phyloP scores from a whole-genome alignment of 257 asterid species.

The Przewalskia tangutica region DNA sequence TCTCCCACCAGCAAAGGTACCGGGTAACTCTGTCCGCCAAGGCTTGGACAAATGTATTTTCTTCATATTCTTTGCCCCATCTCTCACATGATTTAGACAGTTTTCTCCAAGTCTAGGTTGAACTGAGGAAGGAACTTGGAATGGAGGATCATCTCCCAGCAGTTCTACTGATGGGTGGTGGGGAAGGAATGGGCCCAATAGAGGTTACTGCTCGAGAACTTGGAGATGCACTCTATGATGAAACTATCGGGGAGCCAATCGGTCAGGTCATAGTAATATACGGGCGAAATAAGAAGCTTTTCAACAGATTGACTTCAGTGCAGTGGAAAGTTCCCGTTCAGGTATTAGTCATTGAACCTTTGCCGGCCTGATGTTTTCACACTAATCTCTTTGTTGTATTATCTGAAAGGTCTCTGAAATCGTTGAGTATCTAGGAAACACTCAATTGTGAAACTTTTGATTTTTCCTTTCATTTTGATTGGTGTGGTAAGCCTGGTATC shows the following conservation, averaged over 20 bases:
- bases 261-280: constrained; percentile 93
- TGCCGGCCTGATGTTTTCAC: background rate
- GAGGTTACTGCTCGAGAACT: constrained; percentile 97
- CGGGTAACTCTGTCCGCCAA: no score
- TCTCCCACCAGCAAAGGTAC: no score
- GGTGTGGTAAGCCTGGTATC: background rate
- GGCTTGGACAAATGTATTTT: no score
- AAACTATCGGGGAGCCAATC: constrained; percentile 50
- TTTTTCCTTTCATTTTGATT: background rate
- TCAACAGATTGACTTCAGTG: constrained; percentile 52
- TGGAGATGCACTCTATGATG: constrained; percentile 69
- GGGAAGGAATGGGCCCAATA: constrained; percentile 99
- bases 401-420: background rate
- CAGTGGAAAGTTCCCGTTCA: constrained; percentile 74
- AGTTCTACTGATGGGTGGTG: constrained; percentile 94
- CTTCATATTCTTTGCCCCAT: no score
- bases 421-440: background rate
- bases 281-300: constrained; percentile 85
- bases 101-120: constrained; percentile 34
- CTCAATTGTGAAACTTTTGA: background rate
- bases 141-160: constrained; percentile 88
- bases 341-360: constrained; percentile 11
- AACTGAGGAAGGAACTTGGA: constrained; percentile 73
- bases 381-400: background rate
- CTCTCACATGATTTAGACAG: background rate